Percentiles rank a stretch among this genome's conserved stretches.
phyloP scores from a whole-genome alignment of 148 eudicot genomes.

The Dysphania ambrosioides region DNA sequence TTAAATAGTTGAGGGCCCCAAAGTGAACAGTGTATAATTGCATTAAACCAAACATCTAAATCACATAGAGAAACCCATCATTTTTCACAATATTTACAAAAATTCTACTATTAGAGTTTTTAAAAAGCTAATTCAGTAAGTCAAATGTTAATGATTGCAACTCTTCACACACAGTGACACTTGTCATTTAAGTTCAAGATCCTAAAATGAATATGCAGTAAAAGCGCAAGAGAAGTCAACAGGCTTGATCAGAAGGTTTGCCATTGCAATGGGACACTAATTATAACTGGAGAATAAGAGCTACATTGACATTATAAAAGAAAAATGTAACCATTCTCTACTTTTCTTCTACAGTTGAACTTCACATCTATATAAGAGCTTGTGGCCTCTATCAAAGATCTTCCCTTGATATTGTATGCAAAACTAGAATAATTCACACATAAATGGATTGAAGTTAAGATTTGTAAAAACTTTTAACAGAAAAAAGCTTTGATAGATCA shows the following conservation, averaged over 20 bases:
- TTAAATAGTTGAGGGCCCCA: slow-evolving; percentile 3
- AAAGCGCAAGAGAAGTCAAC: neutral
- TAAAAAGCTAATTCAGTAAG: neutral
- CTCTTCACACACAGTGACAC: neutral
- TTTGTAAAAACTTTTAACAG: no score
- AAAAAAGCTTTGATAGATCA: no score
- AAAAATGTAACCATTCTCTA: no score
- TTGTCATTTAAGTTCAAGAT: neutral
- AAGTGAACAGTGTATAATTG: neutral
- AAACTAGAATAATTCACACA: no score
- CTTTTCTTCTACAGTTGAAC: no score
- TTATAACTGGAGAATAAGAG: no score
- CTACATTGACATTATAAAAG: no score
- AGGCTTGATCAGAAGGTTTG: neutral
- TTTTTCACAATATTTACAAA: neutral
- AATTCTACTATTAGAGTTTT: neutral
- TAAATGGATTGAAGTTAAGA: no score
- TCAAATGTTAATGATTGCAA: neutral
- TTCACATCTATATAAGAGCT: no score
- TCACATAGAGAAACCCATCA: neutral
- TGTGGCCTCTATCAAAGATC: no score
- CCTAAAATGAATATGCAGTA: neutral
- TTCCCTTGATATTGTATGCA: no score
- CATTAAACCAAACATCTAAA: neutral
- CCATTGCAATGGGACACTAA: no score